Base-by-base conservation (phyloP, 2,329 filamentous ascomycete genomes). In the Pestalotiopsis sp. region DNA sequence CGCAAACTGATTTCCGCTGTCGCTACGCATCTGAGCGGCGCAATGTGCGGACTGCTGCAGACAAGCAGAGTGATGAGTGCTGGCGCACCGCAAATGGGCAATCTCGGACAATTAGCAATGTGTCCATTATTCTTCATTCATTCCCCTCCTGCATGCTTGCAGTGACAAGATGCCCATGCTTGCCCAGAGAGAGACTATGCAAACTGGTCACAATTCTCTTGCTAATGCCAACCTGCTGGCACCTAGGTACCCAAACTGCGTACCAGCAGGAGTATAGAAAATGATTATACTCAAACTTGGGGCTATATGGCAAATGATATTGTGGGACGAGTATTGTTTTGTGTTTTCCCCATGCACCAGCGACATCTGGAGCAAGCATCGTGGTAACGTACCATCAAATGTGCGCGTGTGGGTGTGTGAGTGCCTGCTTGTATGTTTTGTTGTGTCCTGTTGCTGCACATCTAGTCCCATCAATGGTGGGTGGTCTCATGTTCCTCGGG, bases 91-190 rank as follows among this genome's bases (percentile, higher is more conserved):
- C 17, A 23, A 49, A 52, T 62, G 36, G n/a, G 27, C 14, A 36
- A 62, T 62, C 59, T 62, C 59, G 59, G 59, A n/a, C 59, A 62
- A 20, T 62, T 39, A 39, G n/a, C 25, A 39, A 38, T 62, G 13
- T 62, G 59, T 62, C 59, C n/a, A 31, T n/a, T 36, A 52, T 23
- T n/a, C 45, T n/a, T 52, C 17, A n/a, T n/a, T 52, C 6, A n/a
- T 52, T 52, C 45, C 45, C 45, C 5, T 52, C 45, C 14, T n/a
- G 45, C n/a, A 11, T 52, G 45, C 45, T 52, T n/a, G 45, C 45
- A 52, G 45, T n/a, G 20, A 52, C n/a, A 4, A n/a, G 17, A 52
- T n/a, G 17, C 7, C 14, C 45, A 52, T 52, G 11, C 17, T 52
- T 36, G 31, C 7, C 7, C 31, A 36, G 31, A 36, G 31, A 36